Evolutionary conservation across 805 yeast species (phyloP), one percentile per base, ranked within the genome.

Genomic region (Candida gorgasii): DNA sequence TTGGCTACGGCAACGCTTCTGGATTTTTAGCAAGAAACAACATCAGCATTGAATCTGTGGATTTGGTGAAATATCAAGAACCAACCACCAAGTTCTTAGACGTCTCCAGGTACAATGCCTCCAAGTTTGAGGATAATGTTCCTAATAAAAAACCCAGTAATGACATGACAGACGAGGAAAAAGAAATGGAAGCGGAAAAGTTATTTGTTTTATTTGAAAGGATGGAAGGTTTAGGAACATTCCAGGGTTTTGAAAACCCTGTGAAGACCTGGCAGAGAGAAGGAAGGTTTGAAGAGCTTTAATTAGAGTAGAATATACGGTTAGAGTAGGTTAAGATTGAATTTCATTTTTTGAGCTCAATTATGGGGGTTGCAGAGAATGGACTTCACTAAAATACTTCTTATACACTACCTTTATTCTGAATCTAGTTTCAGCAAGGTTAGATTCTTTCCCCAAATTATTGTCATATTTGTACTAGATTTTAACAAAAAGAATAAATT

Each of bases 171-270:
- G 61, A 61, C 7, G 73, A 66, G 38, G 76, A 72, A 43, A 70
- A 72, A 50, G 72, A 65, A 47, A 50, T 49, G 6, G 76, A 72
- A 46, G 76, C 76, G 2, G 77, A 72, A 40, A 60, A 69, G 45
- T 47, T 72, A 43, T 72, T 68, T 51, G 62, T 58, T 4, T 40
- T 69, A 5, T 69, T 72, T 46, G 74, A 69, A 34, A 51, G 74
- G 49, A 62, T 69, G 58, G 69, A 63, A 45, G 58, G 56, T 37
- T 55, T 57, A 33, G 67, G 71, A 2, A 57, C 61, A 2, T 60
- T 72, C 42, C 58, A 65, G 28, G 50, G 53, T 16, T 67, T 67
- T 36, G 58, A 61, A 38, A 71, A 72, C 42, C 76, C 76, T 4
- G 58, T 70, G 1, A 53, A 62, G 33, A 57, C 57, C 39, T 69